Evolutionary conservation across 2,329 filamentous ascomycete species (phyloP).

Genomic region (Fusarium pseudonygamai): DNA sequence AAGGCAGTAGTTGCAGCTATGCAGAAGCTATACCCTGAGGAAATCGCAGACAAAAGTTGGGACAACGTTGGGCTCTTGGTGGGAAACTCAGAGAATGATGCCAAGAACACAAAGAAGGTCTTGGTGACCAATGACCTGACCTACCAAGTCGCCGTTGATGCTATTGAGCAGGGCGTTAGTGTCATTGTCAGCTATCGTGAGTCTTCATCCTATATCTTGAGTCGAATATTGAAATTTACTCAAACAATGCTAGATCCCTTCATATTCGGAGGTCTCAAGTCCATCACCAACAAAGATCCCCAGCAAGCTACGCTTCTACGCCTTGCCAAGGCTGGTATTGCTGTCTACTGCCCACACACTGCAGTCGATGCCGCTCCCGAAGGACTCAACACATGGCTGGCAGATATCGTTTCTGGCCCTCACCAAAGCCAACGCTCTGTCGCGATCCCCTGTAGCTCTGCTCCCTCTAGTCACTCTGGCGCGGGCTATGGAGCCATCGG

Average conservation of each 20-base stretch:
- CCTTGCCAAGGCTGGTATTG: slow-evolving; percentile 86
- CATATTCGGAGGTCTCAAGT: slow-evolving; percentile 93
- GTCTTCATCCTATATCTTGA: not conserved
- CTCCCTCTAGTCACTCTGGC: slow-evolving; percentile 56
- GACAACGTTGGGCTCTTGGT: slow-evolving; percentile 93
- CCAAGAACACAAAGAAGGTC: slow-evolving; percentile 50
- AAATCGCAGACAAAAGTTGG: slow-evolving; percentile 87
- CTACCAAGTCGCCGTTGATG: slow-evolving; percentile 87
- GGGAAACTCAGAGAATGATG: slow-evolving; percentile 52
- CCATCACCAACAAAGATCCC: slow-evolving; percentile 82
- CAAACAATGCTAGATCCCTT: slow-evolving; percentile 75
- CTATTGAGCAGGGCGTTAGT: slow-evolving; percentile 78
- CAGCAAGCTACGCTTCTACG: slow-evolving; percentile 88
- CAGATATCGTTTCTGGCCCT: slow-evolving; percentile 77
- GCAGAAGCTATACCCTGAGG: slow-evolving; percentile 88
- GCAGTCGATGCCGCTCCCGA: slow-evolving; percentile 87
- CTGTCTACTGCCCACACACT: slow-evolving; percentile 95
- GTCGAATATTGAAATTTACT: not conserved
- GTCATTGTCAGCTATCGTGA: slow-evolving; percentile 90
- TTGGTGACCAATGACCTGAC: slow-evolving; percentile 88
- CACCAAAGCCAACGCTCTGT: slow-evolving; percentile 53
- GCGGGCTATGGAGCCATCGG: slow-evolving; percentile 64
- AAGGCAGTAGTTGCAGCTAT: slow-evolving; percentile 78
- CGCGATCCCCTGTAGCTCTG: slow-evolving; percentile 55
- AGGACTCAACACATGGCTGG: slow-evolving; percentile 94